Conservation (phyloP, 2,329 filamentous ascomycete species). For the Fusarium tanahbumbuense region DNA sequence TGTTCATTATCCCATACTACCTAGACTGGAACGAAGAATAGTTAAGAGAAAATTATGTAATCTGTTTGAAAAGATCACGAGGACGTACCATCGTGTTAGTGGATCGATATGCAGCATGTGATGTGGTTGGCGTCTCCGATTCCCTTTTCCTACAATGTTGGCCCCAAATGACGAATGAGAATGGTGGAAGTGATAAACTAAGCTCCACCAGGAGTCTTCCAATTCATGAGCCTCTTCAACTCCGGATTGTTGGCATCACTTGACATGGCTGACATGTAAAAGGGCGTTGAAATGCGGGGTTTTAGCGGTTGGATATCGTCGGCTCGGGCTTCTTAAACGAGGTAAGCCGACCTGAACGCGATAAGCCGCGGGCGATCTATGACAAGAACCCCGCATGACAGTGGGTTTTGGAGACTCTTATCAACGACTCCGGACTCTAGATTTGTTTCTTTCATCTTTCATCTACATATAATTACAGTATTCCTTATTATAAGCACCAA, state of each 20-base stretch:
- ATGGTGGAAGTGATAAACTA: accelerated
- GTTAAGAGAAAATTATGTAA: too few relatives aligned
- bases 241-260: not conserved
- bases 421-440: not conserved
- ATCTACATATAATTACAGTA: not conserved
- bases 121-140: not conserved
- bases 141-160: not conserved
- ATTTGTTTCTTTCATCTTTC: not conserved
- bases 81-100: not conserved
- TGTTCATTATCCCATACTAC: too few relatives aligned
- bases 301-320: slow-evolving; percentile 29
- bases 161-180: not conserved
- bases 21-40: too few relatives aligned
- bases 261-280: slow-evolving; percentile 27
- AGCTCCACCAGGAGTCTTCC: not conserved
- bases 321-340: slow-evolving; percentile 19
- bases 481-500: not conserved
- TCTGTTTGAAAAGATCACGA: not conserved
- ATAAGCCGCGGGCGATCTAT: slow-evolving; percentile 25
- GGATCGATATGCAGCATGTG: not conserved
- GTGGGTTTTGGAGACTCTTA: slow-evolving; percentile 7
- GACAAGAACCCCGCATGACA: slow-evolving; percentile 17
- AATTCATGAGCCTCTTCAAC: not conserved
- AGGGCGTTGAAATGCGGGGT: slow-evolving; percentile 28
- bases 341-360: not conserved